Evolutionary conservation across 2,329 filamentous ascomycete genomes (phyloP).

Genomic region (Didymella pinodella): DNA sequence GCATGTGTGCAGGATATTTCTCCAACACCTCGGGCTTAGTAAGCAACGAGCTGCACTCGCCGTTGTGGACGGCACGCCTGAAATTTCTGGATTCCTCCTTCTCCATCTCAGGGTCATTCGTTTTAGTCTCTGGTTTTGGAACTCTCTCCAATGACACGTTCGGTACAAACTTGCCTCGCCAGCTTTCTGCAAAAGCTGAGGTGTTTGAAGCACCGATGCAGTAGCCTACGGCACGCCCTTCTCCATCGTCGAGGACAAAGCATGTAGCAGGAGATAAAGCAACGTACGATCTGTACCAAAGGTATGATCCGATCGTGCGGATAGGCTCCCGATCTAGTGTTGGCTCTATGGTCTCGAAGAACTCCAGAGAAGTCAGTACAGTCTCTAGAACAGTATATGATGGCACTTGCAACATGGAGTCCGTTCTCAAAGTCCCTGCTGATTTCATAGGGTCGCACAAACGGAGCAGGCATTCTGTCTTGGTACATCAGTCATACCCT

Average conservation of each 20-base stretch:
- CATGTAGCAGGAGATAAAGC: conserved; percentile 40
- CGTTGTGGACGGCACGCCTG: conserved; percentile 30
- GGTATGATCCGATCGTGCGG: conserved; percentile 41
- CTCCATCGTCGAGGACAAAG: conserved; percentile 48
- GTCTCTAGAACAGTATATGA: too few relatives aligned
- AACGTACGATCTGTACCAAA: conserved; percentile 48
- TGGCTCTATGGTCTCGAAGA: conserved; percentile 35
- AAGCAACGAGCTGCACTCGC: conserved; percentile 37
- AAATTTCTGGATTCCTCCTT: conserved; percentile 28
- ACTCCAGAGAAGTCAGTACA: conserved; percentile 24
- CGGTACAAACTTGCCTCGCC: conserved; percentile 39
- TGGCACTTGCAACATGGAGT: conserved; percentile 27
- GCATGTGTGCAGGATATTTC: conserved; percentile 49
- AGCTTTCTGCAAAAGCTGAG: conserved; percentile 34
- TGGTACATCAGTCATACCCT: not conserved
- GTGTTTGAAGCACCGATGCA: conserved; percentile 48
- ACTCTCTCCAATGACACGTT: conserved; percentile 31
- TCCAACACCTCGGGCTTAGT: conserved; percentile 28
- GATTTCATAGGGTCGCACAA: conserved; percentile 31
- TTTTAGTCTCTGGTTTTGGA: conserved; percentile 21
- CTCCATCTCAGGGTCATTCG: conserved; percentile 28
- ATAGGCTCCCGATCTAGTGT: conserved; percentile 37
- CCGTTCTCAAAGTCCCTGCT: conserved; percentile 28
- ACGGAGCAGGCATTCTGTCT: conserved; percentile 21
- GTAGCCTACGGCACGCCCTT: conserved; percentile 48